phyloP scores from a whole-genome alignment of 345 rosid genomes.

The Odontarrhena argentea region DNA sequence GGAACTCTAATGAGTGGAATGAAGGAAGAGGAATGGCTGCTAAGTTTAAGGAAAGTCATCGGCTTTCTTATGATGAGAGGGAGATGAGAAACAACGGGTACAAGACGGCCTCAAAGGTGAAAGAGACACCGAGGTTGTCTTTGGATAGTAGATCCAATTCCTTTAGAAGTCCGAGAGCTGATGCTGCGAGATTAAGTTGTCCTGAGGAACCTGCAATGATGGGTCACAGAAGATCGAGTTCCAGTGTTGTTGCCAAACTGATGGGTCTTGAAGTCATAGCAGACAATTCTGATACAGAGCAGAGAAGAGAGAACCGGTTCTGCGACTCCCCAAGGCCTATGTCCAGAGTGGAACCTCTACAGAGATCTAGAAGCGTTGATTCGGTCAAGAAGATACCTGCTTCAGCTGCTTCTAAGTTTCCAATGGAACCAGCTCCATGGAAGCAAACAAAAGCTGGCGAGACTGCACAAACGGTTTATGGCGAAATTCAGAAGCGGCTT shows the following conservation, averaged over 20 bases:
- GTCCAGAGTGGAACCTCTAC: conserved; percentile 50
- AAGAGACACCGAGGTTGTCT: conserved; percentile 84
- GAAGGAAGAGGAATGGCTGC: conserved; percentile 39
- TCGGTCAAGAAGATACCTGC: conserved; percentile 51
- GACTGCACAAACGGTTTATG: conserved; percentile 57
- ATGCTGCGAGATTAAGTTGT: conserved; percentile 43
- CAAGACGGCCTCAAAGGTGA: conserved; percentile 59
- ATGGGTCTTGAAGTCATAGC: conserved; percentile 83
- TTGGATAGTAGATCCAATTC: conserved; percentile 73
- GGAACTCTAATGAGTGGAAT: conserved; percentile 43
- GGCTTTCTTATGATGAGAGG: conserved; percentile 85
- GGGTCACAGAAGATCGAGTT: conserved; percentile 47
- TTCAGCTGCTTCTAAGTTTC: conserved; percentile 48
- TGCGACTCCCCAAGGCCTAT: conserved; percentile 54
- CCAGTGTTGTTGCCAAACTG: conserved; percentile 79
- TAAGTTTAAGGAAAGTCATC: conserved; percentile 55
- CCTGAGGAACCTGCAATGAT: conserved; percentile 41
- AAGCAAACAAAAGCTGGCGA: conserved; percentile 46
- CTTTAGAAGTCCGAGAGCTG: conserved; percentile 45
- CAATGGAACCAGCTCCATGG: conserved; percentile 78
- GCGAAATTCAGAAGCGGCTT: conserved; percentile 81
- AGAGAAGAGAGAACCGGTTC: conserved; percentile 44
- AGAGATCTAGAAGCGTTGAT: conserved; percentile 44
- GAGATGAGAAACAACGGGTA: conserved; percentile 52
- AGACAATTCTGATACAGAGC: conserved; percentile 38